A percentile compares a stretch with the other conserved stretches of the same genome.
Evolutionary conservation across 2,329 filamentous ascomycete species (phyloP).

Genomic region (Talaromyces sp.): DNA sequence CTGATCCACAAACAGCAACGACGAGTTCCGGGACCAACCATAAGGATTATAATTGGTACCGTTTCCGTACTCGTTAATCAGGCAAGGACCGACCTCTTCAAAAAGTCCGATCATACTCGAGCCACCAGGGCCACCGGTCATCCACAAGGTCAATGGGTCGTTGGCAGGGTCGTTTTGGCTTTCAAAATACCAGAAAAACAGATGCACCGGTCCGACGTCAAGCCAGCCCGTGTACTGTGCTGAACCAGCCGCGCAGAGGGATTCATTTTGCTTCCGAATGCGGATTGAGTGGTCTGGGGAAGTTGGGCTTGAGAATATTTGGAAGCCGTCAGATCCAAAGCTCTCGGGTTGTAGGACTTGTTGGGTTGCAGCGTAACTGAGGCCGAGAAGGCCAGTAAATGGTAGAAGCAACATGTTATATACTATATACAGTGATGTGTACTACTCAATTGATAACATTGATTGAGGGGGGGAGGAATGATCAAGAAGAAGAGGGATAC

Average conservation of each 20-base stretch:
- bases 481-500: no score
- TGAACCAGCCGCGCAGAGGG: not conserved
- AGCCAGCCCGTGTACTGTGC: conserved; percentile 7
- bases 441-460: no score
- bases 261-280: not conserved
- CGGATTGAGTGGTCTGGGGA: not conserved
- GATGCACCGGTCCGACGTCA: not conserved
- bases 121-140: conserved; percentile 49
- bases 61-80: conserved; percentile 36
- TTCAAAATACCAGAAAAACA: conserved; percentile 41
- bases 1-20: conserved; percentile 33
- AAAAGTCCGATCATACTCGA: conserved; percentile 50
- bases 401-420: not conserved
- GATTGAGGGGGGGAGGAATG: no score
- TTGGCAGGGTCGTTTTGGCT: conserved; percentile 37
- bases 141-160: conserved; percentile 46
- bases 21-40: conserved; percentile 29
- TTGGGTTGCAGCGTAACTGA: not conserved
- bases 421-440: no score
- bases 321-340: not conserved
- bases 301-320: not conserved
- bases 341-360: not conserved
- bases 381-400: not conserved
- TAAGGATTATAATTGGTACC: conserved; percentile 37
- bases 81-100: conserved; percentile 42